Percentiles rank a stretch among this genome's conserved stretches.
These are phyloP conservation scores for Jaltomata sinuosa DNA, from an alignment of 257 asterid genomes.

Conservation along the genomic window DNA sequence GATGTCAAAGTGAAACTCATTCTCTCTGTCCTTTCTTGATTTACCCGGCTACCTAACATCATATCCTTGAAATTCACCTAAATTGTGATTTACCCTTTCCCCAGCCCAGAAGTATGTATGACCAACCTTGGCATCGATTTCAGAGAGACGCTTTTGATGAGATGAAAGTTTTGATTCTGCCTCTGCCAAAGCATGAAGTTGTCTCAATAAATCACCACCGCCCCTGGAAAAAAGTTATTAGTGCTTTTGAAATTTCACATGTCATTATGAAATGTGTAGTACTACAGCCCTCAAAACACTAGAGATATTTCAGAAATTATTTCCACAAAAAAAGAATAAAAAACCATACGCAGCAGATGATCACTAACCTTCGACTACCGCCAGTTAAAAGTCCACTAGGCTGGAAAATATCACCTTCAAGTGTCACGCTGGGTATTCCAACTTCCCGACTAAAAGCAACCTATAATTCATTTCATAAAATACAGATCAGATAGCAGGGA, in stretches of 20 bases:
- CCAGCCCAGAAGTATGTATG: not conserved
- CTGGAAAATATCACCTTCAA: slow-evolving; percentile 90
- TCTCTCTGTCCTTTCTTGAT: not conserved
- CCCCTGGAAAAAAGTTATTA: slow-evolving; percentile 53
- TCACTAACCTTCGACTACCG: slow-evolving; percentile 87
- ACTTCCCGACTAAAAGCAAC: slow-evolving; percentile 67
- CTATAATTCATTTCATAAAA: slow-evolving; percentile 29
- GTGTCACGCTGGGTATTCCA: slow-evolving; percentile 65
- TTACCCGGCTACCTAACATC: not conserved
- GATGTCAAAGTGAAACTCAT: not conserved
- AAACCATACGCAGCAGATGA: slow-evolving; percentile 1
- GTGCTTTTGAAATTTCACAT: slow-evolving; percentile 8
- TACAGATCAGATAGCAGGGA: not conserved
- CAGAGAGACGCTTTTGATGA: slow-evolving; percentile 59
- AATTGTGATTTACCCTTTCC: not conserved
- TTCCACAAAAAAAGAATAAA: not conserved
- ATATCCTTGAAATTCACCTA: not conserved
- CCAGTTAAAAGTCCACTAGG: slow-evolving; percentile 97
- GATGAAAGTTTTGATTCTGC: slow-evolving; percentile 52
- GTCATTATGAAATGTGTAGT: not conserved
- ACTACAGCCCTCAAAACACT: not conserved
- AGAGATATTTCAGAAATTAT: not conserved
- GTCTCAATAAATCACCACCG: slow-evolving; percentile 77
- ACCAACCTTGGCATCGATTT: slow-evolving; percentile 67
- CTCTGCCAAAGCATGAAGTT: slow-evolving; percentile 82